Percentiles rank a stretch among this genome's conserved stretches.
These are phyloP conservation scores for Brassica juncea DNA, from an alignment of 345 rosid genomes.

Conservation along the genomic window DNA sequence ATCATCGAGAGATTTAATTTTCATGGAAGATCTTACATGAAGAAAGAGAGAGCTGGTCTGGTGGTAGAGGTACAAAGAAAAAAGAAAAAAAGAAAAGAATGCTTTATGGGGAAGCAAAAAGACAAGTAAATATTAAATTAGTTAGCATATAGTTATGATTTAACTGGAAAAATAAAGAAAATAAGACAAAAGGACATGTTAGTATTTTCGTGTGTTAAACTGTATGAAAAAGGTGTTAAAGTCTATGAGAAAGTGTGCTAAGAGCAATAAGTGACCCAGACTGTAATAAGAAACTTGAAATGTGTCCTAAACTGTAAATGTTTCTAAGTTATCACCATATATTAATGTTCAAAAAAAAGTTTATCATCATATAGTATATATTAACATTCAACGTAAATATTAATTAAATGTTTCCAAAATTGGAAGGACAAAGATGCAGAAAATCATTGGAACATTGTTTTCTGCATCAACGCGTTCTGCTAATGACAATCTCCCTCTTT, in stretches of 20 bases:
- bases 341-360: neutral
- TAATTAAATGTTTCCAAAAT: neutral
- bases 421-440: neutral
- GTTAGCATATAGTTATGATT: no score
- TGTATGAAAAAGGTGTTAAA: no score
- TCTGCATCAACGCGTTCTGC: slow-evolving; percentile 24
- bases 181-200: no score
- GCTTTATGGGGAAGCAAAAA: no score
- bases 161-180: no score
- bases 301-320: no score
- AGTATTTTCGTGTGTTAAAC: no score
- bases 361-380: neutral
- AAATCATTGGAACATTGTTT: slow-evolving; percentile 8
- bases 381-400: slow-evolving; percentile 15
- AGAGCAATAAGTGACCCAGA: no score
- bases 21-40: neutral
- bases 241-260: no score
- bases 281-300: no score
- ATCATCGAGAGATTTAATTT: neutral
- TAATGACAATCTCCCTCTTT: slow-evolving; percentile 7
- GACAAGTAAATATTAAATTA: no score
- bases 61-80: neutral
- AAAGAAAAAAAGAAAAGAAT: no score
- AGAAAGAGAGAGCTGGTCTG: neutral
- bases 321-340: neutral